Conservation (phyloP, 2,329 filamentous ascomycete species). For the Aspergillus hiratsukae region DNA sequence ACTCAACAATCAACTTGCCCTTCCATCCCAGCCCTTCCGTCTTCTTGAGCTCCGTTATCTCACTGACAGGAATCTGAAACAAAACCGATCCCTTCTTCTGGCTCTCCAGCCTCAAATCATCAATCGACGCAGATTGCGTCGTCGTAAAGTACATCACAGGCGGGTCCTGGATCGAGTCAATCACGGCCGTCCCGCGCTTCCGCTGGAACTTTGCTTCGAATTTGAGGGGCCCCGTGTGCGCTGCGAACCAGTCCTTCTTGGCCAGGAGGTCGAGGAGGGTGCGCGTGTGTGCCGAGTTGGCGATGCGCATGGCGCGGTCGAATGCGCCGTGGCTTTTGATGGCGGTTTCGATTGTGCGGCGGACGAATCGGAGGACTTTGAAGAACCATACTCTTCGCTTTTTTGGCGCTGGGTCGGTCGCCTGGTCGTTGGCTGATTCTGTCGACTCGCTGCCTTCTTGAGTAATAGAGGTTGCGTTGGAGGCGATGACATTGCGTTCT, state of each 20-base stretch:
- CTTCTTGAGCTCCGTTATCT: constrained; percentile 72
- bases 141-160: constrained; percentile 59
- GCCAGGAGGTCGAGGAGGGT: constrained; percentile 68
- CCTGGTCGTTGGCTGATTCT: background rate
- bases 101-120: constrained; percentile 47
- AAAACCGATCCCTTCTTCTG: constrained; percentile 52
- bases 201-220: constrained; percentile 70
- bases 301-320: constrained; percentile 66
- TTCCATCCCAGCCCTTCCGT: constrained; percentile 82
- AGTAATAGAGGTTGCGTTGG: constrained; percentile 46
- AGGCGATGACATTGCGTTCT: constrained; percentile 41
- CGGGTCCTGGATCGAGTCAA: constrained; percentile 43
- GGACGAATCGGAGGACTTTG: constrained; percentile 61
- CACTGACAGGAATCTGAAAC: constrained; percentile 66
- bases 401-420: constrained; percentile 1
- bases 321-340: constrained; percentile 68
- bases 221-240: constrained; percentile 64
- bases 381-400: constrained; percentile 38
- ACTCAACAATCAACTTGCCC: constrained; percentile 73
- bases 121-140: constrained; percentile 23
- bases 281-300: constrained; percentile 59
- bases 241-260: constrained; percentile 35
- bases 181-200: constrained; percentile 66
- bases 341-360: constrained; percentile 63
- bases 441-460: background rate